These are phyloP conservation scores for Oxytropis ochrocephala DNA, from an alignment of 306 rosid genomes.

Conservation along the genomic window DNA sequence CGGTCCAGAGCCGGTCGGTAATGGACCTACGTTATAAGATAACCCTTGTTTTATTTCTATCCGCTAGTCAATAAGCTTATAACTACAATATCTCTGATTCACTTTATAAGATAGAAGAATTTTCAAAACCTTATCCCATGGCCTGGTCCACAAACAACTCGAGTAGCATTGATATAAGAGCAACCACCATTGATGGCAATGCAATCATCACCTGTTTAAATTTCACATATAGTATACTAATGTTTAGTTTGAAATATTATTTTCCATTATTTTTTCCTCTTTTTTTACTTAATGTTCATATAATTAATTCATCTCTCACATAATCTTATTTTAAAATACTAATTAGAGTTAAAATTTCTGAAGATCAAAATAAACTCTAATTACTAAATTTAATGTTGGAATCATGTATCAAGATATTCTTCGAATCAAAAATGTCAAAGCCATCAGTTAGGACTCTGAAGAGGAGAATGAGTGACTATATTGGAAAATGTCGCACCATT, in stretches of 20 bases:
- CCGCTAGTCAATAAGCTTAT: no score
- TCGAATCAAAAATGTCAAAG: constrained; percentile 8
- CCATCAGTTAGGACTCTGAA: constrained; percentile 42
- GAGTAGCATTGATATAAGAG: constrained; percentile 20
- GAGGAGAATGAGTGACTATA: constrained; percentile 17
- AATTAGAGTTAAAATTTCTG: no score
- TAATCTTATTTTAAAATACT: no score
- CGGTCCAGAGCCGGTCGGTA: no score
- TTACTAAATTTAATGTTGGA: constrained; percentile 29
- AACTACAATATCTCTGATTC: no score
- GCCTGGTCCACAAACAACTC: constrained; percentile 42
- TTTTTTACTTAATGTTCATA: no score
- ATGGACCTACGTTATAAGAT: no score
- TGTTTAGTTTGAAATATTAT: no score
- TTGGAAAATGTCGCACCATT: neutral
- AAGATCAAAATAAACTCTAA: neutral
- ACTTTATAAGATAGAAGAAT: neutral
- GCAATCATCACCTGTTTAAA: constrained; percentile 58
- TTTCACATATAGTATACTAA: no score
- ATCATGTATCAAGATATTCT: constrained; percentile 6
- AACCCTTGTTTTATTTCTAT: no score
- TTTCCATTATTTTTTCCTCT: no score
- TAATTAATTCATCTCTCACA: no score
- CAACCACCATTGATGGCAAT: constrained; percentile 25
- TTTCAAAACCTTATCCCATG: constrained; percentile 37